Base-by-base conservation (phyloP, 768 basidiomycete genomes). In the Lactarius indigo region DNA sequence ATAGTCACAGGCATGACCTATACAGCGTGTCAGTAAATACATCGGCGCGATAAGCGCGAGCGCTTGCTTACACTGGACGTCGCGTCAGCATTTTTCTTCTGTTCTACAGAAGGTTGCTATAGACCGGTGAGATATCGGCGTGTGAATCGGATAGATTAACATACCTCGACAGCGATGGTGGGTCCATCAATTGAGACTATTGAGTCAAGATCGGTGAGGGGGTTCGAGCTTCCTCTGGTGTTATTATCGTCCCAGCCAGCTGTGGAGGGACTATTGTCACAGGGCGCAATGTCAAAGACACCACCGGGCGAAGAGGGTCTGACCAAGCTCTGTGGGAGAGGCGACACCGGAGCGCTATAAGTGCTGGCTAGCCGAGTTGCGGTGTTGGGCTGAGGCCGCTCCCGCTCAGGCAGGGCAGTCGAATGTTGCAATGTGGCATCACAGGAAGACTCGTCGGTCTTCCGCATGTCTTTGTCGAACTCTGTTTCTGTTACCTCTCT, bases 281-380 rank as follows among this genome's bases (percentile, higher is more conserved):
- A 75, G 18, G 76, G 74, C 10, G 73, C 72, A 0, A 73, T 71
- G 61, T 73, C 69, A 71, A 69, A 68, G 39, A 55, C 61, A 28
- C 61, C 74, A 4, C 78, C 81, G 4, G 84, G 73, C 10, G 83
- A 70, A 47, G 84, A 70, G 56, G 74, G 69, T 57, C 73, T 75
- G 7, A 66, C 57, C 33, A 69, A 31, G 13, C 65, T 62, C 18
- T 71, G 72, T 18, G 71, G 42, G 1, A 69, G 61, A 60, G 73
- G 68, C 20, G 73, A 30, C 12, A 72, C 63, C 31, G 72, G 63
- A 7, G 70, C 58, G 37, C 76, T 75, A 47, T 10, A 3, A 33
- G 52, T 15, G 9, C n/a, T 13, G 23, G 12, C 57, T 0, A 80
- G 79, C 50, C 79, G 79, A 54, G 73, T 73, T n/a, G 73, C 71